These are phyloP conservation scores for Thymus mandschuricus DNA, from an alignment of 257 asterid species.

Conservation along the genomic window DNA sequence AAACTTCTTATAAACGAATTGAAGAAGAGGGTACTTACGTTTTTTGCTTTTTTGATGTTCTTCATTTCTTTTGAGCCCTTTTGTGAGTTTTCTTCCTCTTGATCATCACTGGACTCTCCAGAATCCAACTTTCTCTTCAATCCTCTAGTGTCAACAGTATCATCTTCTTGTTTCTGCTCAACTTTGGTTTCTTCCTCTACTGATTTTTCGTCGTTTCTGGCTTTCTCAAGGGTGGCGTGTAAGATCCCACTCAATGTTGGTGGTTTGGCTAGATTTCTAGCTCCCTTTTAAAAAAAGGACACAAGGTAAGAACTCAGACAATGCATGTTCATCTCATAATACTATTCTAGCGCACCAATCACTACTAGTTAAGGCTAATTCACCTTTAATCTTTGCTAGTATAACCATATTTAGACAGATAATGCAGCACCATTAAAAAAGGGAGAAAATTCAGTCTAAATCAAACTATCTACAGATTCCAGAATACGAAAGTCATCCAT, in stretches of 20 bases:
- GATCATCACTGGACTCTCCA: slow-evolving; percentile 45
- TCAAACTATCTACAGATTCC: neutral
- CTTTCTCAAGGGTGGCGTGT: slow-evolving; percentile 56
- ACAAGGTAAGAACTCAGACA: slow-evolving; percentile 16
- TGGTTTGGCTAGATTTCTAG: slow-evolving; percentile 67
- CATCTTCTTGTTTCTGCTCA: slow-evolving; percentile 36
- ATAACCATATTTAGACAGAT: neutral
- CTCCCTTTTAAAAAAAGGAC: slow-evolving; percentile 56
- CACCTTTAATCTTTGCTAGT: neutral
- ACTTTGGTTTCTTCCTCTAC: slow-evolving; percentile 17
- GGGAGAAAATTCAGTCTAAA: too few species aligned
- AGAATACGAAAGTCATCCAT: neutral
- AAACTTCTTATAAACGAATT: neutral
- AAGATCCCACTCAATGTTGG: slow-evolving; percentile 74
- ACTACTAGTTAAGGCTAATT: neutral
- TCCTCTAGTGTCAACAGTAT: slow-evolving; percentile 48
- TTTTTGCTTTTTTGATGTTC: slow-evolving; percentile 77
- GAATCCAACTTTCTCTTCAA: slow-evolving; percentile 72
- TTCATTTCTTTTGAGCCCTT: slow-evolving; percentile 46
- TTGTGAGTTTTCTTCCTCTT: slow-evolving; percentile 38
- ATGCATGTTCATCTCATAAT: neutral
- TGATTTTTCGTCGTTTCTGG: slow-evolving; percentile 40
- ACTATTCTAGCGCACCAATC: neutral
- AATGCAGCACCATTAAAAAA: neutral
- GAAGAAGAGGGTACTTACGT: slow-evolving; percentile 46